A percentile compares a stretch with the other conserved stretches of the same genome.
Evolutionary conservation across 306 rosid species (phyloP).

Genomic region (Begonia loranthoides): DNA sequence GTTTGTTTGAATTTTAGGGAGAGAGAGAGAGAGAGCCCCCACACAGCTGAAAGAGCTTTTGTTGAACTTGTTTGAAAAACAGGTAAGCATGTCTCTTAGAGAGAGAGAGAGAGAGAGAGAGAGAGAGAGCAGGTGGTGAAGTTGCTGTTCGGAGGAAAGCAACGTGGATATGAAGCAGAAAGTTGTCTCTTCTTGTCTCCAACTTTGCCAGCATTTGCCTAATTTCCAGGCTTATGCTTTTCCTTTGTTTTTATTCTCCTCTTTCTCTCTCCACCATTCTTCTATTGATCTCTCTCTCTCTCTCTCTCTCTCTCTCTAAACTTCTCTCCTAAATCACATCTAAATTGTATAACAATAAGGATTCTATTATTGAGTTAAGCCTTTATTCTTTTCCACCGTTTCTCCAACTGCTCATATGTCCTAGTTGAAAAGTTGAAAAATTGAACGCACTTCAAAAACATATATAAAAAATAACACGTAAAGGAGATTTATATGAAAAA

Average conservation of each 20-base stretch:
- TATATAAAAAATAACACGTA: too few species aligned
- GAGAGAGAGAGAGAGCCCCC: background rate
- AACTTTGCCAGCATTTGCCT: constrained; percentile 51
- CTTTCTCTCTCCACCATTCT: constrained; percentile 1
- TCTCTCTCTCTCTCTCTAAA: too few species aligned
- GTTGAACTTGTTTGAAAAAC: constrained; percentile 25
- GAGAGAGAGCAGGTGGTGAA: too few species aligned
- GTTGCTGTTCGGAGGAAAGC: constrained; percentile 22
- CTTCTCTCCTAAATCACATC: too few species aligned
- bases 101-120: too few species aligned
- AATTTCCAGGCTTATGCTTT: constrained; percentile 24
- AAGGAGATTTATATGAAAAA: too few species aligned
- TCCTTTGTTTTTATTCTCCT: background rate
- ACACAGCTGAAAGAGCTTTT: constrained; percentile 24
- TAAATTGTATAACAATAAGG: too few species aligned
- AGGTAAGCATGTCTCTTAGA: constrained; percentile 45
- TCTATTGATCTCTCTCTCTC: background rate
- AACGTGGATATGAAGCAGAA: constrained; percentile 48
- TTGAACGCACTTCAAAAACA: too few species aligned
- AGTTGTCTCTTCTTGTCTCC: constrained; percentile 46
- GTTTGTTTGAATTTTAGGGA: constrained; percentile 8
- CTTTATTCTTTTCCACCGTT: too few species aligned
- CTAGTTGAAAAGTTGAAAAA: too few species aligned
- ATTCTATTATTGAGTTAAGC: too few species aligned
- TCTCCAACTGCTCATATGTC: too few species aligned